Percentiles rank a stretch among this genome's conserved stretches.
phyloP scores from a whole-genome alignment of 208 protist species.

The Trypanosoma avium region DNA sequence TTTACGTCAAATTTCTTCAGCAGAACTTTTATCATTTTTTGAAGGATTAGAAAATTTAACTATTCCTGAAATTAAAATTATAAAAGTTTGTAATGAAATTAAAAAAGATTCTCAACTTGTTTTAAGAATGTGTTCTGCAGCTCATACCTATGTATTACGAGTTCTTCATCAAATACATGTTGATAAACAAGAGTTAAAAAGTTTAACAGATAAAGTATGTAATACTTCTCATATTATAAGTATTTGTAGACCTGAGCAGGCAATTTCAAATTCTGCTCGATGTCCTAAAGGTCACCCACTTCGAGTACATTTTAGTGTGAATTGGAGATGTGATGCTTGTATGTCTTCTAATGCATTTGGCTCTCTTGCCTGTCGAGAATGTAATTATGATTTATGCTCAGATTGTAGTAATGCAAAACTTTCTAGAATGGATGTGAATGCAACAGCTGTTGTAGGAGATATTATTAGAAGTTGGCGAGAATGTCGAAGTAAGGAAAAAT shows the following conservation, averaged over 20 bases:
- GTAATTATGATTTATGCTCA: conserved; percentile 82
- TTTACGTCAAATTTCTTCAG: conserved; percentile 4
- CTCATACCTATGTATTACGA: conserved; percentile 18
- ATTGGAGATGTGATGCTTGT: conserved; percentile 79
- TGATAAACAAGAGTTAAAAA: conserved; percentile 1
- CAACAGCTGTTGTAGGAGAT: conserved; percentile 60
- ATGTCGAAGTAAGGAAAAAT: not conserved
- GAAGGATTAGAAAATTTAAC: conserved; percentile 11
- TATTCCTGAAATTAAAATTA: not conserved
- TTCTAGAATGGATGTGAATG: conserved; percentile 45
- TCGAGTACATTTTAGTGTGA: conserved; percentile 62
- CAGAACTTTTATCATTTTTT: conserved; percentile 25
- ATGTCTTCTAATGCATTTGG: conserved; percentile 32
- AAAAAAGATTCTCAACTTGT: conserved; percentile 10
- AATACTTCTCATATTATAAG: conserved; percentile 10
- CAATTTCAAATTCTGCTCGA: not conserved
- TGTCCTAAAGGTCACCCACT: conserved; percentile 64
- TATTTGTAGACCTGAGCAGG: conserved; percentile 14
- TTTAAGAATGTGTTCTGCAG: conserved; percentile 6
- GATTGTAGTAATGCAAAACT: conserved; percentile 42
- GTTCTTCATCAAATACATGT: conserved; percentile 15
- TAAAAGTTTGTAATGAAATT: conserved; percentile 8
- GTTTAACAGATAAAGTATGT: conserved; percentile 8
- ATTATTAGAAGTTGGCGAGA: conserved; percentile 30
- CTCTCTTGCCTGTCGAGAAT: conserved; percentile 67